Percentiles rank a stretch among this genome's conserved stretches.
phyloP scores from a whole-genome alignment of 306 rosid species.

The Vicia villosa region DNA sequence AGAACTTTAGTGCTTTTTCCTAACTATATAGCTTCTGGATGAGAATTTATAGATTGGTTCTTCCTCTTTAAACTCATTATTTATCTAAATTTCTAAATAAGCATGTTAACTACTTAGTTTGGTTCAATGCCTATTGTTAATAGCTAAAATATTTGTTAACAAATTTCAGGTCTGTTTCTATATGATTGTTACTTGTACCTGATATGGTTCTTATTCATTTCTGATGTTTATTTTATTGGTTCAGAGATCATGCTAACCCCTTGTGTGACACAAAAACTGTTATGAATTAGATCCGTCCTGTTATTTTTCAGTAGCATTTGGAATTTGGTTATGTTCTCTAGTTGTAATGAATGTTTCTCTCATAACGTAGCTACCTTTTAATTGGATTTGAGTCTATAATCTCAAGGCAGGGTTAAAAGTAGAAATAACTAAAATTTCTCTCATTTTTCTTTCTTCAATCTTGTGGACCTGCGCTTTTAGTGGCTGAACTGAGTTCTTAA shows the following conservation, averaged over 20 bases:
- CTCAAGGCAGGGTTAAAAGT: constrained; percentile 19
- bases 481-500: constrained; percentile 19
- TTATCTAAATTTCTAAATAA: background rate
- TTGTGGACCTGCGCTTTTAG: constrained; percentile 1
- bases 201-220: background rate
- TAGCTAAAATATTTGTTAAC: background rate
- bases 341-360: constrained; percentile 2
- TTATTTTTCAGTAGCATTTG: constrained; percentile 7
- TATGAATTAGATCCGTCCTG: background rate
- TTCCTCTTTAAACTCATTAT: background rate
- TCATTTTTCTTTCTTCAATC: constrained; percentile 8
- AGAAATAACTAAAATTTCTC: background rate
- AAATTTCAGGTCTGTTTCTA: constrained; percentile 1
- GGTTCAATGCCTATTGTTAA: background rate
- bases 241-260: background rate
- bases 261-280: background rate
- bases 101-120: background rate
- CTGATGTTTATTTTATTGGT: constrained; percentile 15
- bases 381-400: background rate
- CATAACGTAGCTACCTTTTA: background rate
- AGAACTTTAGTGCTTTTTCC: constrained; percentile 2
- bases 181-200: constrained; percentile 1
- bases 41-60: background rate
- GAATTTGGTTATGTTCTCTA: constrained; percentile 15
- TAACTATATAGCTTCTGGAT: constrained; percentile 2